Evolutionary conservation across 2,329 filamentous ascomycete species (phyloP).

Genomic region (Penicillium hordei): DNA sequence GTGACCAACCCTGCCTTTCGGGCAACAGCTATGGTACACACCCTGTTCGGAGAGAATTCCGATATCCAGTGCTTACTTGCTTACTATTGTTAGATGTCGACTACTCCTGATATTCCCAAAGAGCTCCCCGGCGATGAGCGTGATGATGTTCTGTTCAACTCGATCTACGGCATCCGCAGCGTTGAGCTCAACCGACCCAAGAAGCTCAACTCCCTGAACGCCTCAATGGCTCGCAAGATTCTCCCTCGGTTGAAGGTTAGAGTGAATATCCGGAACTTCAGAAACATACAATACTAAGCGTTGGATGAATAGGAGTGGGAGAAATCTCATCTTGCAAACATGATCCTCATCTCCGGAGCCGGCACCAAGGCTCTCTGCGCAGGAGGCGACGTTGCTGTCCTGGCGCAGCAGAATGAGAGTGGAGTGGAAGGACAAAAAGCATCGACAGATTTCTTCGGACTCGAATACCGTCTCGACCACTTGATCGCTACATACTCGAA

Average conservation of each 20-base stretch:
- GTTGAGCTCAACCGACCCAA: conserved; percentile 91
- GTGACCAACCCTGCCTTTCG: conserved; percentile 61
- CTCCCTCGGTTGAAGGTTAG: conserved; percentile 70
- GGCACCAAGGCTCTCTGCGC: conserved; percentile 86
- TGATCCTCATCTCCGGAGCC: conserved; percentile 86
- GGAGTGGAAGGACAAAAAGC: conserved; percentile 68
- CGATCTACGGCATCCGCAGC: conserved; percentile 82
- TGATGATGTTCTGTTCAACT: conserved; percentile 91
- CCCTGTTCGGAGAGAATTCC: background rate
- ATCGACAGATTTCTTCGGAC: conserved; percentile 82
- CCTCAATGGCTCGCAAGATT: conserved; percentile 94
- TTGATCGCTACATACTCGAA: conserved; percentile 90
- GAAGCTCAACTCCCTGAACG: conserved; percentile 90
- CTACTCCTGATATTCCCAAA: conserved; percentile 41
- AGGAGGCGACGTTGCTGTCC: conserved; percentile 81
- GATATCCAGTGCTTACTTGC: conserved; percentile 19
- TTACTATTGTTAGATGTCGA: conserved; percentile 44
- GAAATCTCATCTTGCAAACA: conserved; percentile 90
- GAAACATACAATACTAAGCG: conserved; percentile 14
- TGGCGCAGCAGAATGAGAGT: conserved; percentile 71
- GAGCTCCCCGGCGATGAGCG: conserved; percentile 68
- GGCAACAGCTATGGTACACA: conserved; percentile 54
- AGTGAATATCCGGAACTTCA: background rate
- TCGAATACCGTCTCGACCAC: conserved; percentile 96
- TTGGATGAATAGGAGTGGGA: conserved; percentile 68